A percentile compares a stretch with the other conserved stretches of the same genome.
Conservation (phyloP, 179 eudicot genomes). For the Spergularia azorica region DNA sequence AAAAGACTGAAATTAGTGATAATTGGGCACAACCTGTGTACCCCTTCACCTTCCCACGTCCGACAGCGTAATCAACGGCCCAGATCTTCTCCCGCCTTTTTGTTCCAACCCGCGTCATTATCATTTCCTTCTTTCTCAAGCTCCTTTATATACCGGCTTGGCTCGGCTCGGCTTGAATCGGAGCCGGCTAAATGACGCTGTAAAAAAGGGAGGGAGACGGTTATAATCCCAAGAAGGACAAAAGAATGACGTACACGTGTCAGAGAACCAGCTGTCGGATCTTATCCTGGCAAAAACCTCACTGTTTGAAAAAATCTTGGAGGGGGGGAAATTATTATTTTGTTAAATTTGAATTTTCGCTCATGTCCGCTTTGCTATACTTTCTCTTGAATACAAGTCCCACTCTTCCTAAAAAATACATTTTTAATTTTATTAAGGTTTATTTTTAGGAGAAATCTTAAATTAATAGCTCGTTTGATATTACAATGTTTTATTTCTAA, state of each 20-base stretch:
- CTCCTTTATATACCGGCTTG: too few species aligned
- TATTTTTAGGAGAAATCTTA: too few species aligned
- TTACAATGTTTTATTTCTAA: too few species aligned
- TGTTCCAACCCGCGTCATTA: constrained; percentile 16
- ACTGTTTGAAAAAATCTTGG: constrained; percentile 21
- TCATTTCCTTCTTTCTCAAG: constrained; percentile 5
- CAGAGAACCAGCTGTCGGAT: constrained; percentile 52
- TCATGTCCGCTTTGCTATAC: constrained; percentile 47
- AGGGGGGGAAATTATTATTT: constrained; percentile 15
- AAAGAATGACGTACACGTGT: constrained; percentile 50
- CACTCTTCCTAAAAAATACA: background rate
- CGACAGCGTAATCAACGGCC: constrained; percentile 45
- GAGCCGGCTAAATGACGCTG: background rate
- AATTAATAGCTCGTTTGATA: too few species aligned
- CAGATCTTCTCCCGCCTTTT: constrained; percentile 42
- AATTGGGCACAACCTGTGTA: constrained; percentile 20
- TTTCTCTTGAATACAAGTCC: background rate
- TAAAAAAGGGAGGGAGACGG: background rate
- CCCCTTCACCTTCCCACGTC: constrained; percentile 19
- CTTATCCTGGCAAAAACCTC: constrained; percentile 44
- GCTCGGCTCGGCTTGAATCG: background rate
- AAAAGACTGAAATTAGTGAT: background rate
- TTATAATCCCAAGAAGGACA: constrained; percentile 28
- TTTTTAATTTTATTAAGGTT: too few species aligned
- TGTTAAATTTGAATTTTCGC: constrained; percentile 44